Evolutionary conservation across 208 protist species (phyloP).

Genomic region (Acanthamoeba quina): DNA sequence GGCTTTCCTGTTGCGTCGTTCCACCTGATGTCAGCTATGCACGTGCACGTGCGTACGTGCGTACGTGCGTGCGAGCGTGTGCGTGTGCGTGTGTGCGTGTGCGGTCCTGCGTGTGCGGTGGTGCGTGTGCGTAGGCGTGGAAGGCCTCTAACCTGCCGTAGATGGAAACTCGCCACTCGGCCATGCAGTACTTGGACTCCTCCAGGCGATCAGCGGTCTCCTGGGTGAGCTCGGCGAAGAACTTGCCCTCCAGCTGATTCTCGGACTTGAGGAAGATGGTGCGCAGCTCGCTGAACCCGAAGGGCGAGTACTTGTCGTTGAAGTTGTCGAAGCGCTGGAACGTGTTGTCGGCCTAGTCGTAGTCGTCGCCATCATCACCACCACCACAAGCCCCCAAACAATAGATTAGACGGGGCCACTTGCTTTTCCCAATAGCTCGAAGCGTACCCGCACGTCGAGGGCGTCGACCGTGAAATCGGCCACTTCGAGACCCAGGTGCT

Average conservation of each 20-base stretch:
- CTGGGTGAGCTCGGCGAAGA: conserved; percentile 97
- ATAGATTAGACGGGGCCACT: background rate
- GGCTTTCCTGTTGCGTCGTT: conserved; percentile 86
- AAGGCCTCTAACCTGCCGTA: conserved; percentile 86
- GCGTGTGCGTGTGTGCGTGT: conserved; percentile 77
- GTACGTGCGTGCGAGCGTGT: conserved; percentile 82
- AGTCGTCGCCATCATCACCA: background rate
- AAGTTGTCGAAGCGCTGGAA: conserved; percentile 99
- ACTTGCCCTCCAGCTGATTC: conserved; percentile 98
- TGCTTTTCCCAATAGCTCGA: background rate
- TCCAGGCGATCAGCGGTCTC: conserved; percentile 97
- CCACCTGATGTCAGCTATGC: conserved; percentile 84
- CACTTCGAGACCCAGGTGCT: conserved; percentile 83
- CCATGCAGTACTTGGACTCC: conserved; percentile 96
- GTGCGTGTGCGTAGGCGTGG: background rate
- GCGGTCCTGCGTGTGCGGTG: too few species aligned
- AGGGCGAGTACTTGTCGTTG: conserved; percentile 98
- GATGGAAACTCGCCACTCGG: conserved; percentile 91
- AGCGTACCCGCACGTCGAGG: conserved; percentile 88
- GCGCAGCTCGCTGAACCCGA: conserved; percentile 88
- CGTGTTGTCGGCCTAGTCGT: conserved; percentile 93
- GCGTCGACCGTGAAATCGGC: conserved; percentile 96
- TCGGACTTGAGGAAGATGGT: conserved; percentile 99
- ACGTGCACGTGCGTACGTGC: conserved; percentile 94
- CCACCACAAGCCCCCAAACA: background rate